These are phyloP conservation scores for Glomus cerebriforme DNA, from an alignment of 192 early-diverging fungal genomes.

Conservation along the genomic window DNA sequence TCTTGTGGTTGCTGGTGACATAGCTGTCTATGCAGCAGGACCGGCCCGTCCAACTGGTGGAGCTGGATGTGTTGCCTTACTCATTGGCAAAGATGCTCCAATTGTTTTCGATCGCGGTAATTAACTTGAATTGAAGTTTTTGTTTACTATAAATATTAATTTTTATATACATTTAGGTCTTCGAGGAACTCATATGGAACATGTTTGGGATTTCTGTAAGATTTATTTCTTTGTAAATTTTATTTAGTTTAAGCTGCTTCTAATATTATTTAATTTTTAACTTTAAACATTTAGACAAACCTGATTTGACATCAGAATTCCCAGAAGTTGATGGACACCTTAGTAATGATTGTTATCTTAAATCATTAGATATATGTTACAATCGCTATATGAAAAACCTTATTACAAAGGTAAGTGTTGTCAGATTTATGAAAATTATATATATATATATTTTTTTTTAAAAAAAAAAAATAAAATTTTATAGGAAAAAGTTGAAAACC, in stretches of 20 bases:
- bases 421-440: background rate
- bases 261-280: background rate
- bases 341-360: constrained; percentile 89
- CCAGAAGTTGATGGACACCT: constrained; percentile 97
- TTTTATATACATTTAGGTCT: constrained; percentile 52
- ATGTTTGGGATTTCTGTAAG: constrained; percentile 91
- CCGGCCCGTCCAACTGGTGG: constrained; percentile 93
- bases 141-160: background rate
- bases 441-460: background rate
- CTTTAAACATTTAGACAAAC: constrained; percentile 70
- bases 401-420: constrained; percentile 30
- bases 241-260: background rate
- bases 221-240: background rate
- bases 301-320: constrained; percentile 95
- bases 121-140: background rate
- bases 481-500: constrained; percentile 17
- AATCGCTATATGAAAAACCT: constrained; percentile 79
- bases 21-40: constrained; percentile 94
- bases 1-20: constrained; percentile 90
- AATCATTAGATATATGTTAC: constrained; percentile 89
- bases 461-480: background rate
- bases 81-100: constrained; percentile 92
- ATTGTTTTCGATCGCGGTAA: constrained; percentile 85
- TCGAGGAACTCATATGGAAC: constrained; percentile 92
- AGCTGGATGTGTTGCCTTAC: constrained; percentile 86